These are phyloP conservation scores for Diplodia seriata DNA, from an alignment of 2,329 filamentous ascomycete genomes.

Conservation along the genomic window DNA sequence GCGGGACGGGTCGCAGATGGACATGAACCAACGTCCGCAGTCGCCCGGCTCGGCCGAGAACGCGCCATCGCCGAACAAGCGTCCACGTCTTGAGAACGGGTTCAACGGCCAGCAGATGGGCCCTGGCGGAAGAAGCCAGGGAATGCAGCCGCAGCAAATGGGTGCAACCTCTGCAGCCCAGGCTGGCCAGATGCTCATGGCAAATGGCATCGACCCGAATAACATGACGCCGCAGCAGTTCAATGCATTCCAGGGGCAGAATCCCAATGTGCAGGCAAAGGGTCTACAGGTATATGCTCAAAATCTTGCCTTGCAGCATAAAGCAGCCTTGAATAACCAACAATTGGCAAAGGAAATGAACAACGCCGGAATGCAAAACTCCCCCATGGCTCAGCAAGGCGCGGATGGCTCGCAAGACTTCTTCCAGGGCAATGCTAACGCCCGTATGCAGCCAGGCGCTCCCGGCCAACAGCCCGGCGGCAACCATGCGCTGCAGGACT, in stretches of 20 bases:
- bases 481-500: conserved; percentile 84
- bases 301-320: conserved; percentile 82
- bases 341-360: conserved; percentile 76
- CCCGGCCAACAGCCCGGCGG: conserved; percentile 60
- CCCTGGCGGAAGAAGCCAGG: conserved; percentile 74
- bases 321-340: conserved; percentile 80
- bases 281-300: conserved; percentile 87
- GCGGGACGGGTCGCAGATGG: conserved; percentile 84
- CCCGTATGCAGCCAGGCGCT: conserved; percentile 67
- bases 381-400: conserved; percentile 76
- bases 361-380: conserved; percentile 75
- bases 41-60: conserved; percentile 86
- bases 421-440: conserved; percentile 47
- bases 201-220: conserved; percentile 77
- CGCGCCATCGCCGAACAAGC: conserved; percentile 89
- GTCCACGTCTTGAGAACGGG: conserved; percentile 78
- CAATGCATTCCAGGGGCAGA: conserved; percentile 64
- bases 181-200: conserved; percentile 67
- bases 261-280: conserved; percentile 73
- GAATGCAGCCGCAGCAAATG: conserved; percentile 74
- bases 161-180: conserved; percentile 60
- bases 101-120: conserved; percentile 82
- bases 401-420: conserved; percentile 45
- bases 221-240: conserved; percentile 79
- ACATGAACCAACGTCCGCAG: conserved; percentile 76